Percentiles rank a stretch among this genome's conserved stretches.
Evolutionary conservation across 2,329 filamentous ascomycete genomes (phyloP).

Genomic region (Hirsutella minnesotensis): DNA sequence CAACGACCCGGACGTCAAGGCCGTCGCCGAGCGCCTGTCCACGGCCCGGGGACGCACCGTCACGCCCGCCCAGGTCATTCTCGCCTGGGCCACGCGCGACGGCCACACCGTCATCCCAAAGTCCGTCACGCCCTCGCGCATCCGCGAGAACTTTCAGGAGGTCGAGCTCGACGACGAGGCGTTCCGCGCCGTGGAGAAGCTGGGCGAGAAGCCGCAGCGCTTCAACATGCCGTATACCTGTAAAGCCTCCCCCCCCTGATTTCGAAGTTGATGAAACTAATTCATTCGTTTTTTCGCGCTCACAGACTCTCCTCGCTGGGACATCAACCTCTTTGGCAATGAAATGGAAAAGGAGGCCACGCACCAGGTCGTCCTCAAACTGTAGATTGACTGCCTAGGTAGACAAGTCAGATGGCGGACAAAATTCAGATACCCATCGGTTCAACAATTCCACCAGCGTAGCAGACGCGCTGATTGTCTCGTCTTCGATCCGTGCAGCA

Average conservation of each 20-base stretch:
- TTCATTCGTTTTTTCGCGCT: too few species aligned
- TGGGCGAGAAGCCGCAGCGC: slow-evolving; percentile 39
- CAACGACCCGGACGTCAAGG: slow-evolving; percentile 42
- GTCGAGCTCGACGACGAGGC: slow-evolving; percentile 48
- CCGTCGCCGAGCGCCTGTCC: slow-evolving; percentile 37
- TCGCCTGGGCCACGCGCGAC: slow-evolving; percentile 46
- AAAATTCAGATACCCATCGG: neutral
- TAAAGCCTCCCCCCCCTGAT: slow-evolving; percentile 14
- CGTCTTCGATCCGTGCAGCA: neutral
- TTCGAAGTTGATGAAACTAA: neutral
- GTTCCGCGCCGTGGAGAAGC: slow-evolving; percentile 47
- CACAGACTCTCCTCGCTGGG: slow-evolving; percentile 39
- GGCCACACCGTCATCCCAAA: slow-evolving; percentile 66
- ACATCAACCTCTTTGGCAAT: slow-evolving; percentile 44
- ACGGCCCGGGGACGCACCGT: slow-evolving; percentile 22
- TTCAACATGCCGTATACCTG: slow-evolving; percentile 33
- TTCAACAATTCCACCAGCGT: neutral
- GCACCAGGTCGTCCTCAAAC: slow-evolving; percentile 32
- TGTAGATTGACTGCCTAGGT: neutral
- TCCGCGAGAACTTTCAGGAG: slow-evolving; percentile 59
- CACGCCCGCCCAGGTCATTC: slow-evolving; percentile 32
- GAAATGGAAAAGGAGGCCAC: slow-evolving; percentile 36
- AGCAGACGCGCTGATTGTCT: neutral
- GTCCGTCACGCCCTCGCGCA: slow-evolving; percentile 55
- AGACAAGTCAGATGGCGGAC: neutral